phyloP scores from a whole-genome alignment of 192 early-diverging fungal species.

The Lobosporangium transversale region DNA sequence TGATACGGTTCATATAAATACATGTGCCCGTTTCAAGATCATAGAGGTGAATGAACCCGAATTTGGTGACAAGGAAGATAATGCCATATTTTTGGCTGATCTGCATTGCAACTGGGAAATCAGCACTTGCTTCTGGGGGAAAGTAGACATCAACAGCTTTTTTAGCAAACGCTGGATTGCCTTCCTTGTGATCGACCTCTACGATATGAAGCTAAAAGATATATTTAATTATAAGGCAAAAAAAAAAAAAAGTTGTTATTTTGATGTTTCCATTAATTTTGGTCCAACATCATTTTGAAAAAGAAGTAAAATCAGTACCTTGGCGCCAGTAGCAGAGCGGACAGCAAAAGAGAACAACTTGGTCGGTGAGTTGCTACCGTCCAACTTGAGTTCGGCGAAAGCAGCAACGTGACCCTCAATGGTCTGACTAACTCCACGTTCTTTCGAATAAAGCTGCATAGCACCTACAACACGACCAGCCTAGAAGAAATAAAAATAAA shows the following conservation, averaged over 20 bases:
- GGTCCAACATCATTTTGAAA: no score
- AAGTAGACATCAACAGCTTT: slow-evolving; percentile 93
- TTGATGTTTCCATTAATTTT: no score
- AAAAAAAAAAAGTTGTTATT: neutral
- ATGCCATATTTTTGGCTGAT: slow-evolving; percentile 93
- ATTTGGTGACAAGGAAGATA: slow-evolving; percentile 97
- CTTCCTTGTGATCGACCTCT: slow-evolving; percentile 95
- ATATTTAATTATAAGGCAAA: neutral
- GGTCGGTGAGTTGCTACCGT: slow-evolving; percentile 73
- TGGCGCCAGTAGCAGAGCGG: slow-evolving; percentile 81
- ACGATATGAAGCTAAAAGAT: slow-evolving; percentile 80
- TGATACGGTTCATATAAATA: slow-evolving; percentile 98
- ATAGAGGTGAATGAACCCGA: slow-evolving; percentile 97
- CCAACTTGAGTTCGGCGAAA: slow-evolving; percentile 87
- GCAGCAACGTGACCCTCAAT: slow-evolving; percentile 97
- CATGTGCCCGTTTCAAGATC: slow-evolving; percentile 94
- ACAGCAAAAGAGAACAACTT: slow-evolving; percentile 96
- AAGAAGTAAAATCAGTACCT: slow-evolving; percentile 59
- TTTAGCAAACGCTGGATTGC: slow-evolving; percentile 90
- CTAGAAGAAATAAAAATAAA: slow-evolving; percentile 22
- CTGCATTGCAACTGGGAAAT: slow-evolving; percentile 98
- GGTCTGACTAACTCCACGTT: slow-evolving; percentile 90
- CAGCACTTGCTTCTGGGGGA: slow-evolving; percentile 93
- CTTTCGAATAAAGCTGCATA: slow-evolving; percentile 97
- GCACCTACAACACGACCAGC: slow-evolving; percentile 91